phyloP scores from a whole-genome alignment of 768 basidiomycete species.

The Boletellus ananas region DNA sequence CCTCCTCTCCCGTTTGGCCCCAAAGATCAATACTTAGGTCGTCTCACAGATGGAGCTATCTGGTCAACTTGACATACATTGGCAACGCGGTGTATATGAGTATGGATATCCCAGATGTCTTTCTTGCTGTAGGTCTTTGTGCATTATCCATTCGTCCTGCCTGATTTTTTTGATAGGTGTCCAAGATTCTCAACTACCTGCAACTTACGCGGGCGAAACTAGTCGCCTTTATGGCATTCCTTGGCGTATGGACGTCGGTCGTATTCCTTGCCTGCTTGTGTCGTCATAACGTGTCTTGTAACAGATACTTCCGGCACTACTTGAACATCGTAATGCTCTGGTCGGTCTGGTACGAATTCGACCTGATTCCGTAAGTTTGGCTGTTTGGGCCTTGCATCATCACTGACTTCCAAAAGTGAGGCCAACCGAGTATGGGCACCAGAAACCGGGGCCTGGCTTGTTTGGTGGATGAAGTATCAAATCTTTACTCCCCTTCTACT shows the following conservation, averaged over 20 bases:
- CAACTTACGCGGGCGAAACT: conserved; percentile 61
- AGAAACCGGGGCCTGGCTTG: conserved; percentile 63
- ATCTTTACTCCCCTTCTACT: conserved; percentile 71
- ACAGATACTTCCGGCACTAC: conserved; percentile 91
- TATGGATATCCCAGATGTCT: conserved; percentile 94
- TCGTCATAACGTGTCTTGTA: neutral
- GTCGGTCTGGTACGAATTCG: conserved; percentile 80
- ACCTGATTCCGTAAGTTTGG: conserved; percentile 67
- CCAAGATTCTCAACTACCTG: conserved; percentile 88
- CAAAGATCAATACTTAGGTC: neutral
- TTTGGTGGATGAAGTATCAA: conserved; percentile 77
- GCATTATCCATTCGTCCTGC: neutral
- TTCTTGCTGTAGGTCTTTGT: conserved; percentile 64
- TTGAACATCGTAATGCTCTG: conserved; percentile 82
- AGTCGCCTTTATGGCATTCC: conserved; percentile 59
- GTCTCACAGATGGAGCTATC: conserved; percentile 71
- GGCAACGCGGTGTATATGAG: conserved; percentile 92
- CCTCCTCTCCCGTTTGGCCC: neutral
- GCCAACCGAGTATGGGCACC: conserved; percentile 55
- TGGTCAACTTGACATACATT: conserved; percentile 76
- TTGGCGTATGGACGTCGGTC: conserved; percentile 78
- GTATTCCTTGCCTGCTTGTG: neutral
- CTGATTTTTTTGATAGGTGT: conserved; percentile 44
- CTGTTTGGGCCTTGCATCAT: neutral
- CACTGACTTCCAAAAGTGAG: conserved; percentile 39